Evolutionary conservation across 176 grass and related monocot species (phyloP).

Genomic region (Dactylis glomerata): DNA sequence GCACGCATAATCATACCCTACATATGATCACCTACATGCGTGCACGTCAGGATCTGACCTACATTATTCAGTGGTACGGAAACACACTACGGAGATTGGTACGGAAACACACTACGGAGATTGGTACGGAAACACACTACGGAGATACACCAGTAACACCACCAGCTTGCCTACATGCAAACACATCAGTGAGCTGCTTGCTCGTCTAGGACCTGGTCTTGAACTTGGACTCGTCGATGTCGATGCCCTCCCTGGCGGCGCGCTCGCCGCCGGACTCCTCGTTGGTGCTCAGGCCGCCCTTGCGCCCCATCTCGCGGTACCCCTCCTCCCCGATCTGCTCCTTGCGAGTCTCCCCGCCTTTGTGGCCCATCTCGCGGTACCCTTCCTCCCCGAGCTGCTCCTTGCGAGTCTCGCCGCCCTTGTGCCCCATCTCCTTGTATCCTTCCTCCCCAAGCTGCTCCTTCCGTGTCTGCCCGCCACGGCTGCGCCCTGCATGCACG

Average conservation of each 20-base stretch:
- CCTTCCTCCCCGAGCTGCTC: background rate
- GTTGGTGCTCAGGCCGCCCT: constrained; percentile 49
- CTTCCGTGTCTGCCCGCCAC: constrained; percentile 35
- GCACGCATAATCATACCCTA: background rate
- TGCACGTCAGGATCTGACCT: constrained; percentile 8
- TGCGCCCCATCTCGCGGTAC: constrained; percentile 59
- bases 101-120: too few relatives aligned
- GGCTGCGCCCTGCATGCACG: constrained; percentile 47
- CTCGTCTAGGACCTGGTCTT: constrained; percentile 32
- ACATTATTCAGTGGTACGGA: background rate
- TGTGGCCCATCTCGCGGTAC: background rate
- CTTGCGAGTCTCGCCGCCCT: constrained; percentile 32
- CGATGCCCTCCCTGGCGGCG: constrained; percentile 40
- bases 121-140: background rate
- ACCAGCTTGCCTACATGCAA: background rate
- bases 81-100: too few relatives aligned
- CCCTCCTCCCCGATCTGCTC: constrained; percentile 57
- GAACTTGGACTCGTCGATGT: constrained; percentile 72
- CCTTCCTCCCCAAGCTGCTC: background rate
- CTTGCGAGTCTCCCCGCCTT: constrained; percentile 18
- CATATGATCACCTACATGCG: background rate
- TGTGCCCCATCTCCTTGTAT: constrained; percentile 46
- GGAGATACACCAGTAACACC: background rate
- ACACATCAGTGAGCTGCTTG: background rate
- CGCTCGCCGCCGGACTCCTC: constrained; percentile 50